A percentile compares a stretch with the other conserved stretches of the same genome.
These are phyloP conservation scores for Entomortierella chlamydospora DNA, from an alignment of 192 early-diverging fungal species.

Conservation along the genomic window DNA sequence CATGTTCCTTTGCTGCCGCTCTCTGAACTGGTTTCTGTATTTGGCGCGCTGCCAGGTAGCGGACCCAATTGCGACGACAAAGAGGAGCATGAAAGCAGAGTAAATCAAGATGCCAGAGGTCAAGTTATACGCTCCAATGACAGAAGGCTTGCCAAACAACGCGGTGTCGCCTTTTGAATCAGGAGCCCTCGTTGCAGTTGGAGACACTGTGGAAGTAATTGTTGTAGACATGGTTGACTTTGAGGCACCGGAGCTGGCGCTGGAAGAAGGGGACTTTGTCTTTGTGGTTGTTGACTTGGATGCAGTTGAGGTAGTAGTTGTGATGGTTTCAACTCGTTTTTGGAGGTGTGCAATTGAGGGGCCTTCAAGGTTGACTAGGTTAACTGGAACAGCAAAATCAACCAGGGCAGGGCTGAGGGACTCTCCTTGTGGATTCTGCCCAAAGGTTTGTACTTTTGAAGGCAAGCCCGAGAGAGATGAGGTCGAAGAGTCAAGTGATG, in stretches of 20 bases:
- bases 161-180: constrained; percentile 41
- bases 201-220: not conserved
- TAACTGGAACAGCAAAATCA: not conserved
- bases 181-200: constrained; percentile 4
- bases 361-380: not conserved
- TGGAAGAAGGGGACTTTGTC: not conserved
- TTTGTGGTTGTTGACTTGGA: constrained; percentile 6
- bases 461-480: not conserved
- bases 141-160: constrained; percentile 37
- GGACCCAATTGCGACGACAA: constrained; percentile 20
- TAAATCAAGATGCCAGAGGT: constrained; percentile 48
- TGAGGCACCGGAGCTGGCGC: not conserved
- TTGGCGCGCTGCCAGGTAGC: constrained; percentile 37
- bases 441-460: not conserved
- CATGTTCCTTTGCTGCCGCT: constrained; percentile 25
- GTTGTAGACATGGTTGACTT: constrained; percentile 18
- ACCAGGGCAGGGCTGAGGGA: not conserved
- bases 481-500: not conserved
- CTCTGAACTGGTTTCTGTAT: constrained; percentile 43
- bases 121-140: constrained; percentile 35
- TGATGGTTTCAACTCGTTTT: constrained; percentile 10
- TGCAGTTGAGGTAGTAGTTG: not conserved
- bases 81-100: constrained; percentile 27
- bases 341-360: not conserved
- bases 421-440: not conserved